Evolutionary conservation across 441 rosid genomes (phyloP).

Genomic region (Croton setiger): DNA sequence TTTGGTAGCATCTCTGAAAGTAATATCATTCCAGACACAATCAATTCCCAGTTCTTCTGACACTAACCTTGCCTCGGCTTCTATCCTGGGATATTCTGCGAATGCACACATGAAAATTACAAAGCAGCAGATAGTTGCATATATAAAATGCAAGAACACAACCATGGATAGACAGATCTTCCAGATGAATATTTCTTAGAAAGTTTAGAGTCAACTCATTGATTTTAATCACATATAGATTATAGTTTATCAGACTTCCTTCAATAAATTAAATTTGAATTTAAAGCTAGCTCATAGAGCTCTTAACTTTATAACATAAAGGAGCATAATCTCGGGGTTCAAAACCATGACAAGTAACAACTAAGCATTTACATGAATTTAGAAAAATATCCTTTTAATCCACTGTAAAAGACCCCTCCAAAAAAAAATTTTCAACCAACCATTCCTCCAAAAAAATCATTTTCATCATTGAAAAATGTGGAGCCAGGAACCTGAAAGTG

Average conservation of each 20-base stretch:
- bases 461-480: background rate
- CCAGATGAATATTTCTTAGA: background rate
- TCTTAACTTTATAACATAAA: background rate
- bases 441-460: background rate
- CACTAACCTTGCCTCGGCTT: constrained; percentile 74
- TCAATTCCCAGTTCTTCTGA: constrained; percentile 75
- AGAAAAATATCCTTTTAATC: constrained; percentile 5
- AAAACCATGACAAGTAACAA: background rate
- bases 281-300: background rate
- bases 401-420: constrained; percentile 6
- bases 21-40: constrained; percentile 52
- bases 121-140: background rate
- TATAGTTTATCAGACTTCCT: background rate
- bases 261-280: background rate
- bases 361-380: background rate
- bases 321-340: background rate
- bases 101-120: constrained; percentile 24
- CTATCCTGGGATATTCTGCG: constrained; percentile 92
- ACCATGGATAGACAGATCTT: background rate
- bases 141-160: background rate
- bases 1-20: constrained; percentile 54
- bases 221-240: background rate
- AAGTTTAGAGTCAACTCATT: background rate
- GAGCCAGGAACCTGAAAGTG: constrained; percentile 1
- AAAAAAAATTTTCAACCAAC: constrained; percentile 6